Conservation (phyloP, 768 basidiomycete genomes). For the Dictyophora rubrovolvata region DNA sequence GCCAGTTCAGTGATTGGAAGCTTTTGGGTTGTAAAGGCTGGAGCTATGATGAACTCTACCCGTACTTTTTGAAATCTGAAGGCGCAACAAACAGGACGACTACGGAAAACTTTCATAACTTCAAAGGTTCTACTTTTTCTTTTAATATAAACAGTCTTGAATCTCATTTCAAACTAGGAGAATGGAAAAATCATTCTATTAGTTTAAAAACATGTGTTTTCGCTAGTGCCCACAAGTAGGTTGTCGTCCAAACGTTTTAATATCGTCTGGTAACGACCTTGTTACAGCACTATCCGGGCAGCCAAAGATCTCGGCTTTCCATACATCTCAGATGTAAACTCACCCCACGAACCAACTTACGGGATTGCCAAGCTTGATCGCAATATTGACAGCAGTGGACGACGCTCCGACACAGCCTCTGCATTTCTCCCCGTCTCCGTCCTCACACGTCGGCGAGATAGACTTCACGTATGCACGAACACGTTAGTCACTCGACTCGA, state of each 20-base stretch:
- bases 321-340: not conserved
- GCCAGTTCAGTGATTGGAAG: conserved; percentile 24
- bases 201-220: no score
- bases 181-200: no score
- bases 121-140: not conserved
- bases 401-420: not conserved
- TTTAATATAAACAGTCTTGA: not conserved
- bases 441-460: not conserved
- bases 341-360: not conserved
- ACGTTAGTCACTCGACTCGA: not conserved
- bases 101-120: not conserved
- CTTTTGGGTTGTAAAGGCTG: conserved; percentile 23
- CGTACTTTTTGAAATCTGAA: conserved; percentile 27
- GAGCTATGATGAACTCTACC: conserved; percentile 24
- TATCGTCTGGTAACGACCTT: not conserved
- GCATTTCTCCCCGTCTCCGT: not conserved
- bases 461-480: not conserved
- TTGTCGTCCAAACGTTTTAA: not conserved
- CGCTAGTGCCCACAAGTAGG: not conserved
- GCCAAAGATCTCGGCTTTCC: not conserved
- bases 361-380: not conserved
- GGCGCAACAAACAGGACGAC: not conserved
- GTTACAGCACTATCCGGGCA: not conserved
- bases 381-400: not conserved
- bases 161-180: not conserved